Evolutionary conservation across 1,139 yeast species (phyloP).

Genomic region (Wickerhamomyces sp.): DNA sequence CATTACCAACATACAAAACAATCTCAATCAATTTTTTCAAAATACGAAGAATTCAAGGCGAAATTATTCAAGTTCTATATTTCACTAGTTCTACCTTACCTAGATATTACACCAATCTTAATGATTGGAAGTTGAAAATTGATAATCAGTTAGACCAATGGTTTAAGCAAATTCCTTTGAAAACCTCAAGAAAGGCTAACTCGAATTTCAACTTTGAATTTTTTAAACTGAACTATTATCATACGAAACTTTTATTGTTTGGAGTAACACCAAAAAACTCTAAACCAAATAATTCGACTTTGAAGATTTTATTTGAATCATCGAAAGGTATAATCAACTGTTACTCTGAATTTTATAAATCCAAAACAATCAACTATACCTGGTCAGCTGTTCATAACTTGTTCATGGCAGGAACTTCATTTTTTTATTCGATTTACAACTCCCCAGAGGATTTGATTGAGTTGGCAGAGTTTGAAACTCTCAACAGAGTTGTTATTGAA

Average conservation of each 20-base stretch:
- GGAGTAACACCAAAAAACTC: conserved; percentile 74
- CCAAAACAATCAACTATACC: conserved; percentile 69
- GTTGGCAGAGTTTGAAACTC: conserved; percentile 46
- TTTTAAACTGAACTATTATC: conserved; percentile 72
- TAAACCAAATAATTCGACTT: conserved; percentile 49
- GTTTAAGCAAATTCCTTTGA: conserved; percentile 52
- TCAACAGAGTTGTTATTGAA: conserved; percentile 53
- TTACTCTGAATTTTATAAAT: conserved; percentile 52
- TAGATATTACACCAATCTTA: conserved; percentile 48
- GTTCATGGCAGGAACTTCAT: conserved; percentile 87
- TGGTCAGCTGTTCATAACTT: conserved; percentile 93
- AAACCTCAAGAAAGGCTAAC: conserved; percentile 55
- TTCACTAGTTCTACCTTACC: conserved; percentile 66
- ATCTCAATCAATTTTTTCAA: conserved; percentile 63
- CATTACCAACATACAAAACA: conserved; percentile 58
- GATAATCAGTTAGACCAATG: conserved; percentile 53
- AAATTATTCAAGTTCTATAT: conserved; percentile 66
- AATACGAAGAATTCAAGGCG: conserved; percentile 72
- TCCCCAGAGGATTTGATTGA: conserved; percentile 49
- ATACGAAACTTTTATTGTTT: conserved; percentile 65
- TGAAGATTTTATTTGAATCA: conserved; percentile 54
- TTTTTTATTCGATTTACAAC: conserved; percentile 70
- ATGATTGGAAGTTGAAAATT: conserved; percentile 57
- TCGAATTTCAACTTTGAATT: conserved; percentile 70
- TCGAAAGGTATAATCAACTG: conserved; percentile 62